These are phyloP conservation scores for Cordyceps cicadae DNA, from an alignment of 2,329 filamentous ascomycete species.

Conservation along the genomic window DNA sequence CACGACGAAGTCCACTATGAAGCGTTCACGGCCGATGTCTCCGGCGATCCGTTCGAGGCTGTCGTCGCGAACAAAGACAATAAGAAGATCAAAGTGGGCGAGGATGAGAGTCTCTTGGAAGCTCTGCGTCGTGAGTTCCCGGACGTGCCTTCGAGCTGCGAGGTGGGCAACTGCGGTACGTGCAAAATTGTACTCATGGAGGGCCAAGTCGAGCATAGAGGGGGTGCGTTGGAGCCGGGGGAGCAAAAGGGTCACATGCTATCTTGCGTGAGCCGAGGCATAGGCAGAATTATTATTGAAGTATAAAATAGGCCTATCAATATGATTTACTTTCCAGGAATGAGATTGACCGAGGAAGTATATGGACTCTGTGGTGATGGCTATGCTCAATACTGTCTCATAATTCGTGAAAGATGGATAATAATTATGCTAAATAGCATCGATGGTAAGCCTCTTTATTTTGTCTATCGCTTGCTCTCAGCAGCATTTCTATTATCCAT, in stretches of 20 bases:
- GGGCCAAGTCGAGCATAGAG: constrained; percentile 41
- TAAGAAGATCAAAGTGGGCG: constrained; percentile 36
- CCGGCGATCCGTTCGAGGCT: constrained; percentile 52
- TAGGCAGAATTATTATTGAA: constrained; percentile 41
- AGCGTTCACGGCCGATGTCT: constrained; percentile 44
- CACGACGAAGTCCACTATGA: constrained; percentile 52
- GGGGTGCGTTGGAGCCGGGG: constrained; percentile 36
- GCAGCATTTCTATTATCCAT: too few relatives aligned
- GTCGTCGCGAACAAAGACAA: constrained; percentile 35
- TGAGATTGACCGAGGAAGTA: too few relatives aligned
- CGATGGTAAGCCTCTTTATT: too few relatives aligned
- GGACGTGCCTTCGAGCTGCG: constrained; percentile 40
- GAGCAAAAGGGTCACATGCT: constrained; percentile 39
- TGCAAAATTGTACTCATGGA: constrained; percentile 36
- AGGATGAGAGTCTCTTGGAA: constrained; percentile 42
- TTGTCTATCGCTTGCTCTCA: too few relatives aligned
- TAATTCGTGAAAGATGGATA: too few relatives aligned
- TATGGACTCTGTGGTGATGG: too few relatives aligned
- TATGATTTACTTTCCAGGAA: background rate
- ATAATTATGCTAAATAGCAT: too few relatives aligned
- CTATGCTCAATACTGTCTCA: too few relatives aligned
- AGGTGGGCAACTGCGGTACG: constrained; percentile 47
- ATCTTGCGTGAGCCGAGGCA: constrained; percentile 44
- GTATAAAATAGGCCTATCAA: constrained; percentile 24
- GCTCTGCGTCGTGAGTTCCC: constrained; percentile 35